A percentile compares a stretch with the other conserved stretches of the same genome.
phyloP scores from a whole-genome alignment of 2,329 filamentous ascomycete genomes.

The Penicillium freii region DNA sequence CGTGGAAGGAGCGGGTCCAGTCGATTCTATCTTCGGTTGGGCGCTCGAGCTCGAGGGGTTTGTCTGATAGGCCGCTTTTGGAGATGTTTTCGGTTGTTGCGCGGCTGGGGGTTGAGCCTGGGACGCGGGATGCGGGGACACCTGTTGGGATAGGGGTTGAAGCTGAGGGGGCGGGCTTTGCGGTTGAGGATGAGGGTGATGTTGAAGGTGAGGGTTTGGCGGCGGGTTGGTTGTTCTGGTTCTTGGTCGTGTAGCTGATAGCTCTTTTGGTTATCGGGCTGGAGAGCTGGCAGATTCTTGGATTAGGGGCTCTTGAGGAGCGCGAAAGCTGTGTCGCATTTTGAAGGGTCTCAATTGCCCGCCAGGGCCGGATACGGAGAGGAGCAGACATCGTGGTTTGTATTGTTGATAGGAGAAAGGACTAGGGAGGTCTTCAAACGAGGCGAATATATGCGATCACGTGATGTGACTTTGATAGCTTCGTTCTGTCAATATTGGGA shows the following conservation, averaged over 20 bases:
- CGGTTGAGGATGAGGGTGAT: conserved; percentile 2
- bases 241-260: conserved; percentile 19
- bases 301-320: conserved; percentile 10
- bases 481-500: not conserved
- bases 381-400: conserved; percentile 25
- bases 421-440: conserved; percentile 11
- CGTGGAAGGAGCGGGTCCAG: conserved; percentile 83
- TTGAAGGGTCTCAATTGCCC: conserved; percentile 21
- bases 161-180: conserved; percentile 12
- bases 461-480: conserved; percentile 16
- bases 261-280: conserved; percentile 12
- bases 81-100: conserved; percentile 39
- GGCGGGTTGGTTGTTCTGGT: conserved; percentile 13
- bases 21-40: conserved; percentile 56
- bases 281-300: conserved; percentile 3
- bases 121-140: conserved; percentile 18
- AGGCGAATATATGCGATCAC: conserved; percentile 15
- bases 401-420: conserved; percentile 4
- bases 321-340: conserved; percentile 10
- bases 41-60: conserved; percentile 33
- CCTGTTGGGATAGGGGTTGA: conserved; percentile 4
- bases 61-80: conserved; percentile 39
- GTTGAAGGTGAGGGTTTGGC: conserved; percentile 5
- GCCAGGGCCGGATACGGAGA: conserved; percentile 21
- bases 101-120: conserved; percentile 28